Percentiles rank a stretch among this genome's conserved stretches.
Conservation (phyloP, 225 moss, liverwort and hornwort species). For the Physcomitrellopsis africana region DNA sequence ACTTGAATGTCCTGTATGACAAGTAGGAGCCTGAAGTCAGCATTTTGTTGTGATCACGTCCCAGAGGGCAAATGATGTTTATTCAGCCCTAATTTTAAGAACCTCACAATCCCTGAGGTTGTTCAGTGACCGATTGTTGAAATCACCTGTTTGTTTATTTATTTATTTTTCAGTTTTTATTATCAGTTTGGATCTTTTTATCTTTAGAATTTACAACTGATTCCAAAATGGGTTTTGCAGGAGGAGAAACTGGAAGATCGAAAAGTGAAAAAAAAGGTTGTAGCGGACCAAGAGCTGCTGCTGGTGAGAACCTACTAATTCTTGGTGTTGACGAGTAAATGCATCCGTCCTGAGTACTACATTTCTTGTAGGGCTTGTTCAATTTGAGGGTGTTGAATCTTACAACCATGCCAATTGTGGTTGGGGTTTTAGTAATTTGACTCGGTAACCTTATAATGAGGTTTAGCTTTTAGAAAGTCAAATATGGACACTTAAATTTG, state of each 20-base stretch:
- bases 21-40: not conserved
- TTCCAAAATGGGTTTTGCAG: conserved; percentile 20
- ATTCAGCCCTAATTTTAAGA: no score
- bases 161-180: no score
- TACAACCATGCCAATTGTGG: conserved; percentile 2
- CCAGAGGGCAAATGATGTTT: not conserved
- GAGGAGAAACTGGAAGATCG: conserved; percentile 63
- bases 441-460: not conserved
- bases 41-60: not conserved
- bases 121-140: not conserved
- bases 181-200: conserved; percentile 1
- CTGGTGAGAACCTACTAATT: conserved; percentile 44
- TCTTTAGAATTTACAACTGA: not conserved
- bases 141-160: no score
- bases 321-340: conserved; percentile 16
- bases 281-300: conserved; percentile 61
- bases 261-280: conserved; percentile 58
- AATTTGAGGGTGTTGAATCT: not conserved
- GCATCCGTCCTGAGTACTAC: not conserved
- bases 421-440: conserved; percentile 8
- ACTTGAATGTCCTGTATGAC: not conserved
- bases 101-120: no score
- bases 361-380: not conserved
- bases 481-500: not conserved
- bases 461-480: not conserved